These are phyloP conservation scores for Trichoderma sp. DNA, from an alignment of 2,329 filamentous ascomycete species.

Conservation along the genomic window DNA sequence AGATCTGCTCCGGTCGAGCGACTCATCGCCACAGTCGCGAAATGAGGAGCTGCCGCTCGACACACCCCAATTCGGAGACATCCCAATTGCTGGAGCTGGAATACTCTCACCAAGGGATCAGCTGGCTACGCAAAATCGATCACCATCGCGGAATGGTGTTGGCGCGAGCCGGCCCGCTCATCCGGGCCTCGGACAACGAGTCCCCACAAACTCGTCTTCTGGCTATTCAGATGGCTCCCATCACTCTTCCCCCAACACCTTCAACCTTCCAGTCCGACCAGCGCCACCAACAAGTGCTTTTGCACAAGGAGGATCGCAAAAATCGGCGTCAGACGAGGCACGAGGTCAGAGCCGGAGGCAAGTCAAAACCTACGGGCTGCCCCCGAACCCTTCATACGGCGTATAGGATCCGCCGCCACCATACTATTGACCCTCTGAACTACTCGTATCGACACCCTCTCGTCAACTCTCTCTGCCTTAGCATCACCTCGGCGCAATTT, in stretches of 20 bases:
- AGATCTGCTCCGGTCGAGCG: constrained; percentile 65
- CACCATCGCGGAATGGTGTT: constrained; percentile 50
- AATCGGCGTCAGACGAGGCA: constrained; percentile 53
- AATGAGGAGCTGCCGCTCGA: constrained; percentile 45
- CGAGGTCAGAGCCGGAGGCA: constrained; percentile 53
- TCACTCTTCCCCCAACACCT: constrained; percentile 49
- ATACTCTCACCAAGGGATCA: constrained; percentile 55
- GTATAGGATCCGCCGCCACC: constrained; percentile 25
- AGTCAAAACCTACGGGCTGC: constrained; percentile 48
- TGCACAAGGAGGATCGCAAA: constrained; percentile 55
- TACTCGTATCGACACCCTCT: background rate
- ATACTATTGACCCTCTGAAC: constrained; percentile 7
- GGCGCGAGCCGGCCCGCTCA: constrained; percentile 46
- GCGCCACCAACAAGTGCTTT: constrained; percentile 58
- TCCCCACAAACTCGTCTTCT: constrained; percentile 49
- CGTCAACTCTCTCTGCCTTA: constrained; percentile 26
- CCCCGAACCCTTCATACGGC: constrained; percentile 42
- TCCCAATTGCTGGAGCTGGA: constrained; percentile 59
- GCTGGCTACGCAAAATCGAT: constrained; percentile 46
- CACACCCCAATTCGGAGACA: constrained; percentile 70
- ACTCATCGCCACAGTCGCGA: constrained; percentile 52
- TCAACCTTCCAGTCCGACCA: constrained; percentile 62
- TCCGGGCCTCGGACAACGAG: constrained; percentile 53
- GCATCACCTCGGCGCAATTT: constrained; percentile 36
- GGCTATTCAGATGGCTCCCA: constrained; percentile 39